Evolutionary conservation across 2,329 filamentous ascomycete species (phyloP), one percentile per base, ranked within the genome.

Genomic region (Ascochyta fabae): DNA sequence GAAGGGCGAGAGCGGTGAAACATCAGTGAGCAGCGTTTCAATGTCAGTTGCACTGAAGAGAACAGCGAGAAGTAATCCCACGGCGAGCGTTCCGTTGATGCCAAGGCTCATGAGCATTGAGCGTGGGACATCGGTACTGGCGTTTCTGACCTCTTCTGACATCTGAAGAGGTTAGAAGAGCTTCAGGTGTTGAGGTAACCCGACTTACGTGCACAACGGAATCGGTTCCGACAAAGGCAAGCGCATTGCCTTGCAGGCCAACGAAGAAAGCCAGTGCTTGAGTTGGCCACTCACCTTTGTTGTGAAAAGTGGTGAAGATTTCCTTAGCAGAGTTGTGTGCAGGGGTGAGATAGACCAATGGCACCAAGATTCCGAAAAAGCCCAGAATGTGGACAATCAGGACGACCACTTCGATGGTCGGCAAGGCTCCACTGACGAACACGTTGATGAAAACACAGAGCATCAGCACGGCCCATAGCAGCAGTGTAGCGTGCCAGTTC

Each of bases 381-480:
- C 82, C 82, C 13, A 80, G 64, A n/a, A 84, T 70, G 53, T 84
- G 82, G 4, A 84, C 62, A 24, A 82, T 74, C 7, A 83, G 68
- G 22, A 82, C 74, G 13, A 80, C 59, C 1, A 79, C 78, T 64
- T 86, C 83, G 39, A 83, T 74, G 1, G 77, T 68, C 0, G 81
- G 82, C 2, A 84, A 69, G 3, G 78, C 67, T 4, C 75, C 75
- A 7, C 79, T 80, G 13, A 79, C 70, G 26, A 81, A 75, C 2
- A 78, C 76, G 63, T 84, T 84, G 59, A 82, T 76, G 23, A 71
- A 68, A 4, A 80, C 67, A 12, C 75, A 74, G 4, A 80, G 64
- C 1, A 75, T 34, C 1, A 79, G 67, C 9, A 80, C 66, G 0
- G 77, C 80, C 67, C 79, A 83, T 27, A 80, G 71, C 1, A 84